Percentiles rank a stretch among this genome's conserved stretches.
These are phyloP conservation scores for Cladosporium sp. DNA, from an alignment of 2,329 filamentous ascomycete species.

Conservation along the genomic window DNA sequence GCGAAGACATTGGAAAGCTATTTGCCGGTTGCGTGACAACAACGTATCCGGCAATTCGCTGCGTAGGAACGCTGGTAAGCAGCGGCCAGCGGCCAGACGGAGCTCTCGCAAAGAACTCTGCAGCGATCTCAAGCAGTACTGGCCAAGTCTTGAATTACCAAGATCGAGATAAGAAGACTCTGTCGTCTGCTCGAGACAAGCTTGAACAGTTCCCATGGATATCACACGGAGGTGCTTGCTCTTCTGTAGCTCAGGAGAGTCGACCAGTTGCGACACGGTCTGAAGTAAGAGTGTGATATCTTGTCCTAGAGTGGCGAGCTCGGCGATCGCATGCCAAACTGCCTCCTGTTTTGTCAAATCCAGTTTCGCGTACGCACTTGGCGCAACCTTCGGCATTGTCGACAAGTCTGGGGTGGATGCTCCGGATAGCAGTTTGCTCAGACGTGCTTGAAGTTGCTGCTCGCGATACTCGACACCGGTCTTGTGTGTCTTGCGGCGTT, in stretches of 20 bases:
- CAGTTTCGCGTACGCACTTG: constrained; percentile 26
- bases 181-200: constrained; percentile 66
- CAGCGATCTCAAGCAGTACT: constrained; percentile 79
- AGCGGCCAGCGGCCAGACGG: constrained; percentile 72
- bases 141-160: constrained; percentile 65
- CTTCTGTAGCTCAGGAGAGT: constrained; percentile 43
- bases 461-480: not conserved
- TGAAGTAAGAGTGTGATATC: constrained; percentile 11
- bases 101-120: constrained; percentile 84
- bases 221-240: constrained; percentile 65
- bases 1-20: constrained; percentile 69
- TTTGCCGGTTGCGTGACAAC: constrained; percentile 64
- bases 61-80: constrained; percentile 59
- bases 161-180: constrained; percentile 64
- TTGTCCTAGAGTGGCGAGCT: constrained; percentile 25
- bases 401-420: constrained; percentile 23
- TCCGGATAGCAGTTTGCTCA: constrained; percentile 24
- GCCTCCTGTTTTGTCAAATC: constrained; percentile 24
- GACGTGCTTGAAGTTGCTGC: not conserved
- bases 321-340: constrained; percentile 30
- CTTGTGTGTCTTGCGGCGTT: constrained; percentile 1
- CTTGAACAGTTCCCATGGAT: constrained; percentile 70
- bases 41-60: constrained; percentile 49
- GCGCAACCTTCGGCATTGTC: constrained; percentile 23
- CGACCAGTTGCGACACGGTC: constrained; percentile 32